A percentile compares a stretch with the other conserved stretches of the same genome.
Conservation (phyloP, 164 flowering plant genomes). For the Taxillus chinensis region DNA sequence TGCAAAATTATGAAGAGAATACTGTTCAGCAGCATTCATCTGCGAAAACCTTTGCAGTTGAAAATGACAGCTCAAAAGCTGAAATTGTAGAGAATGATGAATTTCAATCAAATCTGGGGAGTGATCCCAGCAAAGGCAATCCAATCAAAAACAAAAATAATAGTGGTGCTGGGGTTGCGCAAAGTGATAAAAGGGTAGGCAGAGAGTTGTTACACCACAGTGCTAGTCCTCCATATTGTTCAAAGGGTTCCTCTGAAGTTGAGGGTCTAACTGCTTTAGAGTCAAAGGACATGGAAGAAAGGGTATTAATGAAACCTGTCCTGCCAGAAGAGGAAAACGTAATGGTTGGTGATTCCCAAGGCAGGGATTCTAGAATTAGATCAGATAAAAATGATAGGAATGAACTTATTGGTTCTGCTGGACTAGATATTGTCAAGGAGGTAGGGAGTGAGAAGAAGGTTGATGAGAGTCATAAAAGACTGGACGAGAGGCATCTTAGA, state of each 20-base stretch:
- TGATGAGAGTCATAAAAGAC: conserved; percentile 27
- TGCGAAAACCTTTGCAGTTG: conserved; percentile 12
- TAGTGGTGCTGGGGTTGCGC: conserved; percentile 2
- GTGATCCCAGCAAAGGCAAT: conserved; percentile 8
- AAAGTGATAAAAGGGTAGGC: conserved; percentile 6
- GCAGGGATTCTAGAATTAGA: conserved; percentile 19
- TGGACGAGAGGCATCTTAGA: conserved; percentile 31
- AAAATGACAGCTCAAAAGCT: conserved; percentile 22
- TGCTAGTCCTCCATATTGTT: conserved; percentile 7
- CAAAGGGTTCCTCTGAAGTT: conserved; percentile 11
- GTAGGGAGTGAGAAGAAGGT: conserved; percentile 26
- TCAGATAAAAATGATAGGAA: conserved; percentile 21
- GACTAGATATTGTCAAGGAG: conserved; percentile 22
- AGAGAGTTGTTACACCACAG: conserved; percentile 7
- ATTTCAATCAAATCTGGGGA: conserved; percentile 8
- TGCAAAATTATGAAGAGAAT: conserved; percentile 12
- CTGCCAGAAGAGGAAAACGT: conserved; percentile 15
- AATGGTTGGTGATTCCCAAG: conserved; percentile 17
- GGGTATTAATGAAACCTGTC: conserved; percentile 20
- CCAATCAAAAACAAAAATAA: conserved; percentile 8
- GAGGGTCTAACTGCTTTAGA: not conserved
- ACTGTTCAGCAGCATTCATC: conserved; percentile 14
- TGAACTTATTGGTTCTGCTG: conserved; percentile 27
- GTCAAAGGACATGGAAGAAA: conserved; percentile 9
- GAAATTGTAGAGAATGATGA: conserved; percentile 12